A percentile compares a stretch with the other conserved stretches of the same genome.
These are phyloP conservation scores for Fibroporia radiculosa DNA, from an alignment of 768 basidiomycete species.

Conservation along the genomic window DNA sequence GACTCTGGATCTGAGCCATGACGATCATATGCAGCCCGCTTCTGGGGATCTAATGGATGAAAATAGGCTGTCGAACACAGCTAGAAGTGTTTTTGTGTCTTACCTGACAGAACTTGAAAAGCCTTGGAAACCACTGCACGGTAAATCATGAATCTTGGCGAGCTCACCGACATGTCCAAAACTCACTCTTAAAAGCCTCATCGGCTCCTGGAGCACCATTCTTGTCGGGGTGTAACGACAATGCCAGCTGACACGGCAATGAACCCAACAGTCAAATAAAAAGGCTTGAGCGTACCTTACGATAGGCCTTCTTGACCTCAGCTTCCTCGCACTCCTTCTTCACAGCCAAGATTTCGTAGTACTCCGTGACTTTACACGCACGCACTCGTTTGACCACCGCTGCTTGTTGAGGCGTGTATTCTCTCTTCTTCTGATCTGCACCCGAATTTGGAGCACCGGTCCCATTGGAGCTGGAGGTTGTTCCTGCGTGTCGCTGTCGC, in stretches of 20 bases:
- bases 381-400: constrained; percentile 81
- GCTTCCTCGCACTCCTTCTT: constrained; percentile 76
- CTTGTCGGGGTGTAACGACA: constrained; percentile 87
- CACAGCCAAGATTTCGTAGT: constrained; percentile 85
- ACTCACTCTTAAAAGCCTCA: constrained; percentile 94
- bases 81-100: not conserved
- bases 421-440: constrained; percentile 57
- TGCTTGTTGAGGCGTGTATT: constrained; percentile 79
- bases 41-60: constrained; percentile 59
- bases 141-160: not conserved
- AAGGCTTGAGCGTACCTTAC: constrained; percentile 56
- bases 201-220: constrained; percentile 98
- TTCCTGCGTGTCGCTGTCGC: constrained; percentile 47
- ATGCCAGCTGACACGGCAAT: constrained; percentile 52
- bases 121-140: constrained; percentile 90
- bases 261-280: not conserved
- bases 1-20: constrained; percentile 87
- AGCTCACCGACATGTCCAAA: not conserved
- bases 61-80: not conserved
- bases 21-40: constrained; percentile 80
- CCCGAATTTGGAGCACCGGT: constrained; percentile 9
- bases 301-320: constrained; percentile 91
- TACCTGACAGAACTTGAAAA: constrained; percentile 88
- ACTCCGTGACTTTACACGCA: constrained; percentile 80
- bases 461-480: constrained; percentile 35